Percentiles rank a stretch among this genome's conserved stretches.
Conservation (phyloP, 2,329 filamentous ascomycete genomes). For the Blastomyces percursus region DNA sequence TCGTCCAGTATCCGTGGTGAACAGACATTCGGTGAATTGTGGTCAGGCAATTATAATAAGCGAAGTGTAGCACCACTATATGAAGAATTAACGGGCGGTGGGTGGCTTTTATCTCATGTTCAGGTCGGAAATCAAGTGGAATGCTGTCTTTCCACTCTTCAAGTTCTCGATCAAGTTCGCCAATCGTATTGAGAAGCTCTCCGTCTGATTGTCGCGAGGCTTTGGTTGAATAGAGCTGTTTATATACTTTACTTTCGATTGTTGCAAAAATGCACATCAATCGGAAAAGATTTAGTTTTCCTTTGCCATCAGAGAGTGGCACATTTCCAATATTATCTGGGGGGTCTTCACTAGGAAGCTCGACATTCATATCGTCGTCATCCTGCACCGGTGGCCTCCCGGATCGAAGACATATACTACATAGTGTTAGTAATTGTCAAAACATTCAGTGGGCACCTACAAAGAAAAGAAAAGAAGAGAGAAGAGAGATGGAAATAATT, state of each 20-base stretch:
- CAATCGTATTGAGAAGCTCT: constrained; percentile 87
- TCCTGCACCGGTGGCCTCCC: constrained; percentile 61
- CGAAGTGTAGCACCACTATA: constrained; percentile 86
- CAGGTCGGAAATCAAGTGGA: constrained; percentile 89
- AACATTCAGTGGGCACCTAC: neutral
- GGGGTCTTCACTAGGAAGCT: constrained; percentile 82
- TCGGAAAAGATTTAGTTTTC: constrained; percentile 90
- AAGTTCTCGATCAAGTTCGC: constrained; percentile 77
- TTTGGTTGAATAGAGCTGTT: constrained; percentile 80
- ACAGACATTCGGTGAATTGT: constrained; percentile 98
- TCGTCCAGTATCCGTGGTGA: constrained; percentile 97
- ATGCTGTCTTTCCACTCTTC: constrained; percentile 97
- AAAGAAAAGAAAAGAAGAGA: neutral
- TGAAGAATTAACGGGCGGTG: constrained; percentile 92
- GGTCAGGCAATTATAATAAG: constrained; percentile 95
- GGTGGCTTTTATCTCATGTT: constrained; percentile 86
- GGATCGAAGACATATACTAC: constrained; percentile 56
- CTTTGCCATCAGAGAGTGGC: constrained; percentile 73
- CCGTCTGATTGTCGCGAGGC: constrained; percentile 86
- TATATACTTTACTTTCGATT: constrained; percentile 92
- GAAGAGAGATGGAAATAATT: too few relatives aligned
- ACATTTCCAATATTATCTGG: constrained; percentile 92
- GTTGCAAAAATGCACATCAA: constrained; percentile 83
- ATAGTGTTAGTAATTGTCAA: constrained; percentile 12
- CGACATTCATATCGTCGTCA: constrained; percentile 86